Base-by-base conservation (phyloP, 495 filamentous ascomycete species). In the Penicillium psychrofluorescens region DNA sequence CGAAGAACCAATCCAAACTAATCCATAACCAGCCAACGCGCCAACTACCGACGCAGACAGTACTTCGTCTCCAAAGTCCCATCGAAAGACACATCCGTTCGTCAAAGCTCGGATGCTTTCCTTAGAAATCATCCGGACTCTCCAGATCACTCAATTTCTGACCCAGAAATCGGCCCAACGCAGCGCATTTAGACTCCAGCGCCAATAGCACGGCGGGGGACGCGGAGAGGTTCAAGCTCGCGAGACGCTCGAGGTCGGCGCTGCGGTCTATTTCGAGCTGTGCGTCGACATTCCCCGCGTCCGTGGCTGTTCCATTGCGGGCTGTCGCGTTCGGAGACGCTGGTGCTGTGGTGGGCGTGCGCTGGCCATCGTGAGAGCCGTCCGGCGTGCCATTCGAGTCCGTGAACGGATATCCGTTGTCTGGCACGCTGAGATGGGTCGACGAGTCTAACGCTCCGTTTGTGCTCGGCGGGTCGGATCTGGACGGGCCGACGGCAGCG, bases 111-210 rank as follows among this genome's bases (percentile, higher is more conserved):
- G 30, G 41, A 35, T 49, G 13, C 44, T 27, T 36, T 40, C 41
- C 34, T 58, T 47, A 73, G 40, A 73, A 73, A 48, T 73, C 69
- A 35, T 73, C 69, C 1, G 69, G 69, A 34, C 66, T 68, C 40
- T 70, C 66, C 11, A 73, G 44, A 45, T 71, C 69, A 40, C 55
- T 43, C n/a, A 73, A 14, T 38, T 73, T 73, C 39, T 68, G 60
- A 1, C 62, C 55, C 6, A 73, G 54, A 40, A 73, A 73, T 11
- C 60, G 54, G 3, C 62, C 69, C 15, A 73, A 49, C 9, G 67
- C 69, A 0, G 69, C 69, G 27, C 67, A 73, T 44, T 73, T 73
- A 12, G 69, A 71, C 38, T 73, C 69, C 13, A 73, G 43, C 0
- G 69, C 69, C 7, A 73, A 48, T 9, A 73, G 51, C 6, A 71